phyloP scores from a whole-genome alignment of 2,329 filamentous ascomycete species.

The Pestalotiopsis sp. region DNA sequence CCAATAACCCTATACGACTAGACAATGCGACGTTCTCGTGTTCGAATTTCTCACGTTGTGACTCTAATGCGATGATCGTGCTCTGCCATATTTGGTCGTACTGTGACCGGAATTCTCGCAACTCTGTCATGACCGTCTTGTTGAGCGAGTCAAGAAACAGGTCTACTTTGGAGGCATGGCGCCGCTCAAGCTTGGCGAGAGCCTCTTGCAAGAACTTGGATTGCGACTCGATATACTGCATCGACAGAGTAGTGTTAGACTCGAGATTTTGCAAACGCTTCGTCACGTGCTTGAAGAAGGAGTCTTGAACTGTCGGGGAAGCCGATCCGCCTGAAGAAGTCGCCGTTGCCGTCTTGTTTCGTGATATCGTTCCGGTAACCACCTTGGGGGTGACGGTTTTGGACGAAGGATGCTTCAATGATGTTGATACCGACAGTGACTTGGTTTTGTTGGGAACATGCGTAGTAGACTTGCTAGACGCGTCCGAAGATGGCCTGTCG shows the following conservation, averaged over 20 bases:
- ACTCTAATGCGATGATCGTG: constrained; percentile 88
- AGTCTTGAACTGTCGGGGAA: constrained; percentile 89
- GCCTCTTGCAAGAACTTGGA: constrained; percentile 88
- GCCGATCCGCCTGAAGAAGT: constrained; percentile 49
- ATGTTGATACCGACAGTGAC: constrained; percentile 26
- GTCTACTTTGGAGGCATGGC: constrained; percentile 82
- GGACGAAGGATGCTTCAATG: constrained; percentile 32
- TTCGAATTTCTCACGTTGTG: constrained; percentile 82
- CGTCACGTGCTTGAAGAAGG: constrained; percentile 95
- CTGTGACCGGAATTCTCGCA: constrained; percentile 76
- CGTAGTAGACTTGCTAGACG: constrained; percentile 15
- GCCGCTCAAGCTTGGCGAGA: constrained; percentile 83
- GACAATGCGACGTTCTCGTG: constrained; percentile 83
- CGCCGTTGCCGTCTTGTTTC: constrained; percentile 41
- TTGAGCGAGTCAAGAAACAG: constrained; percentile 86
- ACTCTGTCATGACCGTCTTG: constrained; percentile 79
- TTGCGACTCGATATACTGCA: constrained; percentile 97
- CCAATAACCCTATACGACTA: constrained; percentile 79
- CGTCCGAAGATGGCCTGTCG: constrained; percentile 13
- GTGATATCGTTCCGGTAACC: constrained; percentile 28
- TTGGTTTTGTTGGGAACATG: constrained; percentile 25
- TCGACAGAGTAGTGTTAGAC: constrained; percentile 86
- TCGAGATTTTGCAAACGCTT: constrained; percentile 92
- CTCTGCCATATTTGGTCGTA: constrained; percentile 98
- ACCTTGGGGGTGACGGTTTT: constrained; percentile 21